A percentile compares a stretch with the other conserved stretches of the same genome.
Evolutionary conservation across 257 asterid genomes (phyloP).

Genomic region (Capsicum chinense): DNA sequence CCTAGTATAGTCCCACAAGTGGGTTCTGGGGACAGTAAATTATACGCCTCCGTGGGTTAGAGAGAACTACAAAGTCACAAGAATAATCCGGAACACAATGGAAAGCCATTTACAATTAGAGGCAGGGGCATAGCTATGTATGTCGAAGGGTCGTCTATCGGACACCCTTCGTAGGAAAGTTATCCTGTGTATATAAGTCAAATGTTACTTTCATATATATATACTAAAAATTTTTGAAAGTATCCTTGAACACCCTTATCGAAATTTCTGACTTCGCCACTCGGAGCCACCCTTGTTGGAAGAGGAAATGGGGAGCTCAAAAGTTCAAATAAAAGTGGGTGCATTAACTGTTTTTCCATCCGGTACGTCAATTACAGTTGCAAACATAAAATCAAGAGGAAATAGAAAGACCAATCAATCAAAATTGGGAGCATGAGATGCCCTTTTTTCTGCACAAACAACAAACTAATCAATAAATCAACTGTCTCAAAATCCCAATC

Average conservation of each 20-base stretch:
- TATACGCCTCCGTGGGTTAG: background rate
- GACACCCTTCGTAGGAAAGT: no score
- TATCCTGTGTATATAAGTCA: no score
- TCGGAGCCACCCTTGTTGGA: no score
- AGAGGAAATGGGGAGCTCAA: no score
- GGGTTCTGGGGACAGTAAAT: background rate
- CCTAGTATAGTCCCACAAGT: background rate
- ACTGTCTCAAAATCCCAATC: background rate
- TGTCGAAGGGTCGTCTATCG: no score
- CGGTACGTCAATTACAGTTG: background rate
- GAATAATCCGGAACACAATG: background rate
- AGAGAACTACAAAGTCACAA: background rate
- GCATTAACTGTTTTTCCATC: background rate
- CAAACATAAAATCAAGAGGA: background rate
- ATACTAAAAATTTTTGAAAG: no score
- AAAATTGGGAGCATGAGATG: background rate
- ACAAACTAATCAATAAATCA: background rate
- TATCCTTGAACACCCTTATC: no score
- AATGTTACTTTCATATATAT: no score
- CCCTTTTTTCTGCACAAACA: background rate
- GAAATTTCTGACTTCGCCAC: no score
- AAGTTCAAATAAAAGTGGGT: background rate
- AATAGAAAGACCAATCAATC: background rate
- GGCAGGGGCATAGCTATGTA: background rate
- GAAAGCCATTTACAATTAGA: background rate